Evolutionary conservation across 495 filamentous ascomycete genomes (phyloP).

Genomic region (Cladorrhinum samala): DNA sequence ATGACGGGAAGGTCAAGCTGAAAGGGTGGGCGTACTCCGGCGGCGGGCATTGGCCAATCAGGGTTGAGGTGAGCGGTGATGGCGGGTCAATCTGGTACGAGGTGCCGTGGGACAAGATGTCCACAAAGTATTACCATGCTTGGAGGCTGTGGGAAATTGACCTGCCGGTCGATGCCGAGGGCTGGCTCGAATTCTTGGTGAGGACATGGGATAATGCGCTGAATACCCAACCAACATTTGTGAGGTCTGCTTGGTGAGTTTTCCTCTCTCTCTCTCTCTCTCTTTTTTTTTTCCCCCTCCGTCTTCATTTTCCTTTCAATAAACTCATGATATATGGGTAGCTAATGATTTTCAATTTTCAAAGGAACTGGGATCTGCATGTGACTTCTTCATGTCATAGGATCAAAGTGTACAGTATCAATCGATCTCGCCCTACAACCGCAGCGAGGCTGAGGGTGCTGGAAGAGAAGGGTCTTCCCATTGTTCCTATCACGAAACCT

Average conservation of each 20-base stretch:
- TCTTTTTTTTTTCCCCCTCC: too few species aligned
- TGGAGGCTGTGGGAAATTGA: slow-evolving; percentile 51
- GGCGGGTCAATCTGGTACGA: slow-evolving; percentile 56
- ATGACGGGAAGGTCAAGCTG: slow-evolving; percentile 46
- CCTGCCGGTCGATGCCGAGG: slow-evolving; percentile 51
- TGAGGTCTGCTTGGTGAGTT: slow-evolving; percentile 29
- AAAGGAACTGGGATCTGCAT: slow-evolving; percentile 57
- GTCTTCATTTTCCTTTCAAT: background rate
- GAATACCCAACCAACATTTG: slow-evolving; percentile 39
- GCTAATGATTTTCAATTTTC: background rate
- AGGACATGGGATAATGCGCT: slow-evolving; percentile 55
- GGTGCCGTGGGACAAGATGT: slow-evolving; percentile 41
- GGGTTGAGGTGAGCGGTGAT: slow-evolving; percentile 52
- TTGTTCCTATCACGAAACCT: slow-evolving; percentile 48
- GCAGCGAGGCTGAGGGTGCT: slow-evolving; percentile 42
- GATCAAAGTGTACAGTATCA: slow-evolving; percentile 59
- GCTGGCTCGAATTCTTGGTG: slow-evolving; percentile 53
- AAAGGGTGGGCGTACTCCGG: slow-evolving; percentile 58
- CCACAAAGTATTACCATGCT: slow-evolving; percentile 47
- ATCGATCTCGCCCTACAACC: slow-evolving; percentile 45
- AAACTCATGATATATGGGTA: background rate
- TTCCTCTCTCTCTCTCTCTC: too few species aligned
- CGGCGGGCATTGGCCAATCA: slow-evolving; percentile 52
- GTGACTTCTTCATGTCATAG: slow-evolving; percentile 61
- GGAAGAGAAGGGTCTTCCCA: slow-evolving; percentile 39